phyloP scores from a whole-genome alignment of 306 rosid species.

The Abrus precatorius region DNA sequence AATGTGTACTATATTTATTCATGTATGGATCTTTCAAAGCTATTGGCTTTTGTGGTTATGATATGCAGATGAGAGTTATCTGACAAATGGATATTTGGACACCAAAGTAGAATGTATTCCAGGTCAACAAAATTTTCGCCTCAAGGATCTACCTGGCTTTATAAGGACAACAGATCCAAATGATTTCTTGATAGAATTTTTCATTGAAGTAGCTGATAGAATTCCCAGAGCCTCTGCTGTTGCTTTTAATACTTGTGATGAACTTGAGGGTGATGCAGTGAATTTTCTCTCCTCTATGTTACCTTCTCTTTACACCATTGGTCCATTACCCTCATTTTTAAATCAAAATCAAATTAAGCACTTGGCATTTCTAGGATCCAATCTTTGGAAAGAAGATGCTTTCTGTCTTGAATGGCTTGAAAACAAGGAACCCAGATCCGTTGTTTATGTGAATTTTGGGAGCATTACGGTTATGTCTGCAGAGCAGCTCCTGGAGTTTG shows the following conservation, averaged over 20 bases:
- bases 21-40: background rate
- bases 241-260: constrained; percentile 36
- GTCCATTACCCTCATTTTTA: background rate
- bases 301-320: constrained; percentile 27
- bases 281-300: constrained; percentile 19
- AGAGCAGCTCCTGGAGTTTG: constrained; percentile 41
- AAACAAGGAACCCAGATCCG: constrained; percentile 26
- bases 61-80: constrained; percentile 31
- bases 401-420: constrained; percentile 51
- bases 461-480: constrained; percentile 44
- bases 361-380: constrained; percentile 24
- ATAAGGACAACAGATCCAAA: constrained; percentile 40
- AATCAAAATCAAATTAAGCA: background rate
- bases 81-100: constrained; percentile 41
- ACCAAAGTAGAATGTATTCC: constrained; percentile 35
- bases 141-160: constrained; percentile 33
- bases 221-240: constrained; percentile 22
- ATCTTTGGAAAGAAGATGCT: constrained; percentile 52
- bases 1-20: background rate
- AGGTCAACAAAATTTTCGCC: constrained; percentile 17
- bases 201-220: constrained; percentile 5
- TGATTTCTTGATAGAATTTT: constrained; percentile 5
- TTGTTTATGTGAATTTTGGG: constrained; percentile 51
- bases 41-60: background rate
- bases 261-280: constrained; percentile 28